Conservation (phyloP, 2,329 filamentous ascomycete species). For the Helotiales sp. region DNA sequence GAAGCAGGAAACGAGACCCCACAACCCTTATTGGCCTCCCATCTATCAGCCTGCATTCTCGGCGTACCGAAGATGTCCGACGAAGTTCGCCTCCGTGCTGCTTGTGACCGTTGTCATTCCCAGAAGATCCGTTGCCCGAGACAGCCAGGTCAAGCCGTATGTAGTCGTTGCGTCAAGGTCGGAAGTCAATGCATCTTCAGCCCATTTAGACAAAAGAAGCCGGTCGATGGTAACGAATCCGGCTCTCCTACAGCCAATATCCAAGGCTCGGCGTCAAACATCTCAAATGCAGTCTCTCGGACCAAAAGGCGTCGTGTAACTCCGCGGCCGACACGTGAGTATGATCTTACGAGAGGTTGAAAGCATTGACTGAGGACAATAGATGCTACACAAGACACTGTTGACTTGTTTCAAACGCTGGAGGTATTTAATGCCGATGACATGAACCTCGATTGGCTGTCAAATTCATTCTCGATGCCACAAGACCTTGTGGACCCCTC, state of each 20-base stretch:
- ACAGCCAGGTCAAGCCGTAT: conserved; percentile 37
- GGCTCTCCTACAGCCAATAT: not conserved
- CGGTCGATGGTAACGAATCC: not conserved
- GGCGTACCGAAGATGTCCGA: conserved; percentile 17
- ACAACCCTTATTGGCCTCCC: not conserved
- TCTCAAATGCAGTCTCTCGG: not conserved
- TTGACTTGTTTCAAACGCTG: not conserved
- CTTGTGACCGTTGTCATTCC: conserved; percentile 47
- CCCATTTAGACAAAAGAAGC: conserved; percentile 35
- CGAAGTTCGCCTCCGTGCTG: conserved; percentile 26
- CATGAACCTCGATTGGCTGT: conserved; percentile 5
- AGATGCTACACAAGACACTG: not conserved
- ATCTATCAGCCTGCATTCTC: not conserved
- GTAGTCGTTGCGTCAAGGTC: conserved; percentile 45
- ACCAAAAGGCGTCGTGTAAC: not conserved
- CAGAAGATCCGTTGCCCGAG: conserved; percentile 50
- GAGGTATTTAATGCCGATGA: not conserved
- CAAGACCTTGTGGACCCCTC: not conserved
- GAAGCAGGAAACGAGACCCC: not conserved
- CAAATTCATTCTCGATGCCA: not conserved
- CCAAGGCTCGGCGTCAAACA: not conserved
- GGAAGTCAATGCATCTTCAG: conserved; percentile 44
- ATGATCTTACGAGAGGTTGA: not conserved
- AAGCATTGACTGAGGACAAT: too few species aligned
- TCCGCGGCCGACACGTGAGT: not conserved